Evolutionary conservation across 768 basidiomycete genomes (phyloP), one percentile per base, ranked within the genome.

Genomic region (Artomyces pyxidatus): DNA sequence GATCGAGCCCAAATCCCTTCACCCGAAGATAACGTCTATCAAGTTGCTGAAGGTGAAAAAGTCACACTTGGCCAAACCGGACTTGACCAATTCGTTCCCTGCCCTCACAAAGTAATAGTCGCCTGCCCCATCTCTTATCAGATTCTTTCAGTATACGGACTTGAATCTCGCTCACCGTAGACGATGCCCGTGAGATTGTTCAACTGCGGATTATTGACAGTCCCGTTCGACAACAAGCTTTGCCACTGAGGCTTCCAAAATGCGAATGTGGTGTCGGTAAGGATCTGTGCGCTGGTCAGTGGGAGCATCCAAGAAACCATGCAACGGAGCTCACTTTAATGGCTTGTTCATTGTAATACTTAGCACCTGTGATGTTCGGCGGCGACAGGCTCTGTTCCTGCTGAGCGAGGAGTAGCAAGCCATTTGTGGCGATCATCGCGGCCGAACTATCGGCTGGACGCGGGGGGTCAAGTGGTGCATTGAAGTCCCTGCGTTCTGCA

Each of bases 391-490:
- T 70, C 50, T 50, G 66, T 60, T 55, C 71, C 42, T 68, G 65
- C 30, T 65, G 57, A 6, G 81, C 70, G 6, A 87, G 71, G 10
- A 83, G 65, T 28, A 87, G 62, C 37, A 88, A 68, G 1, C 72
- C 84, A 26, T 70, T 78, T 3, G 75, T 75, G 0, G 74, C 80
- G 52, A 85, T 76, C 35, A 75, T 80, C 7, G 83, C 80, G 3
- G 85, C 83, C 14, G 83, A 85, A 1, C 79, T 81, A 63, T 88
- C 85, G 0, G 83, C 81, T 1, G 80, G 77, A 14, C 76, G 71
- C 16, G 76, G 73, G 2, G 79, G 81, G 6, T 60, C 62, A 32
- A 73, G 59, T 0, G 83, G 84, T 6, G 82, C 85, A 49, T 85
- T 75, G 66, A 85, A 88, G 62, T 86, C 84, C 85, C 83, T 85